Base-by-base conservation (phyloP, 2,329 filamentous ascomycete species). In the Calonectria naviculata region DNA sequence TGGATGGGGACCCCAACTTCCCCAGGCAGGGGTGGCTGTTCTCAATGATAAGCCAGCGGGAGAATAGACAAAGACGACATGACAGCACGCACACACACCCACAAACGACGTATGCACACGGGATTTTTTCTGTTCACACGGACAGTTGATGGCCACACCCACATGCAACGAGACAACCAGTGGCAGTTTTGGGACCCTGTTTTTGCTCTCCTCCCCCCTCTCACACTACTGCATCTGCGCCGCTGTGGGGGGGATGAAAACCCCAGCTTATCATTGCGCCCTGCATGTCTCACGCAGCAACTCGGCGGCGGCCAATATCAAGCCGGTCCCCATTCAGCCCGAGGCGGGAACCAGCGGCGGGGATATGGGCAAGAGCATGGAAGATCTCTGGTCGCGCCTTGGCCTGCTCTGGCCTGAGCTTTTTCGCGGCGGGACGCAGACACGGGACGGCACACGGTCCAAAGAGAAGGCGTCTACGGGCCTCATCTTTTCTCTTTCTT, bases 221-320 rank as follows among this genome's bases (percentile, higher is more conserved):
- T 38, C 52, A n/a, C 31, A 34, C 34, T 38, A 19, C 49, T 31
- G 29, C 49, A 54, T 21, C 49, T 34, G 49, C 28, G n/a, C 52
- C 31, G 52, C 31, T 24, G 52, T 56, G 52, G 61, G 60, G 60
- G 47, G 34, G 21, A 38, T 24, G 44, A 28, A 41, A 41, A 26
- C 5, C 13, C 41, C n/a, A 36, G 64, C 73, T 74, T 74, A 75
- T 75, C 74, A 65, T 70, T 68, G 70, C 44, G 58, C 46, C 47
- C 36, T 31, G 68, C 64, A 70, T 68, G 68, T 68, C 68, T 71
- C 46, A 66, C 52, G n/a, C 47, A 47, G 36, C 26, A 38, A 31
- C 24, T 42, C 28, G n/a, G 42, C 44, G 36, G 31, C 44, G 5
- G 44, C 61, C 44, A 64, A 56, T 47, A 63, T 47, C 42, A 47